A percentile compares a stretch with the other conserved stretches of the same genome.
phyloP scores from a whole-genome alignment of 345 rosid genomes.

The Eucalyptus guilfoylei region DNA sequence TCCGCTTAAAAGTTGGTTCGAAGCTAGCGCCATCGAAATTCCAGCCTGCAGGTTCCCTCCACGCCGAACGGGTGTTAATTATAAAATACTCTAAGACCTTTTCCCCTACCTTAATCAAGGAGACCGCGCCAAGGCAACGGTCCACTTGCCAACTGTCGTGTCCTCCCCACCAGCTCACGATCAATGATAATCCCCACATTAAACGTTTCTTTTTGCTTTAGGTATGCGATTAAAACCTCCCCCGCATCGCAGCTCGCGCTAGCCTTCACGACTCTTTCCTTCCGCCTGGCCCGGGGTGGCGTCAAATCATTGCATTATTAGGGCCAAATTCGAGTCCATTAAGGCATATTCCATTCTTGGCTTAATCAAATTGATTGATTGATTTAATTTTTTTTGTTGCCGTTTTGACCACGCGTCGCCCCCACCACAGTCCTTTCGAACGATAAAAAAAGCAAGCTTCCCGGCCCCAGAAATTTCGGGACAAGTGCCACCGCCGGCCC shows the following conservation, averaged over 20 bases:
- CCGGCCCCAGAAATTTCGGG: neutral
- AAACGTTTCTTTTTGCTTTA: neutral
- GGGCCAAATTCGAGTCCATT: neutral
- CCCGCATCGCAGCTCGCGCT: neutral
- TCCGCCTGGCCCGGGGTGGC: neutral
- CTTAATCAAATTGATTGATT: neutral
- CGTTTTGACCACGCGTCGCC: neutral
- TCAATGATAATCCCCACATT: neutral
- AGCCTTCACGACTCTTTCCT: neutral
- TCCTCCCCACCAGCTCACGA: neutral
- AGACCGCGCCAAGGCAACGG: neutral
- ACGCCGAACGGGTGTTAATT: neutral
- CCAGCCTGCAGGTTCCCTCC: neutral
- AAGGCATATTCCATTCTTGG: neutral
- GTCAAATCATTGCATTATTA: neutral
- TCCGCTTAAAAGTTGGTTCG: neutral
- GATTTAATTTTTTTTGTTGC: neutral
- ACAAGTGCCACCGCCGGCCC: neutral
- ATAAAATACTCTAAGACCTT: neutral
- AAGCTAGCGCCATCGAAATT: neutral
- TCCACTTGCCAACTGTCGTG: neutral
- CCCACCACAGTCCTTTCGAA: neutral
- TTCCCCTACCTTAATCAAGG: neutral
- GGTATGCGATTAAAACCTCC: neutral
- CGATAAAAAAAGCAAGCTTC: neutral